phyloP scores from a whole-genome alignment of 202 grass and related monocot species.

The Miscanthus sacchariflorus region DNA sequence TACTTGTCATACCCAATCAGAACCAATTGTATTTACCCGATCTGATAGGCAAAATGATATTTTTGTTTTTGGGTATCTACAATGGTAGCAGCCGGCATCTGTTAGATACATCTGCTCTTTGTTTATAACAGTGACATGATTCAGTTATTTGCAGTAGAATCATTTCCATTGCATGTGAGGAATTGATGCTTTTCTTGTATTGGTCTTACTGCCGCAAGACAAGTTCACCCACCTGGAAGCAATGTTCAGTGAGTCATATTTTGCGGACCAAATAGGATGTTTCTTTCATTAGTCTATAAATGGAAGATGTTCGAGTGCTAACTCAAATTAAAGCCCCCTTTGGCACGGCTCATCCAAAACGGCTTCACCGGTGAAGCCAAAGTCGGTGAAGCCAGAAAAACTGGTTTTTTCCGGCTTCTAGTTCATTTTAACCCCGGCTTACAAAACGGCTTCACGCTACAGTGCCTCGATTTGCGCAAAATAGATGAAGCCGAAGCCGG shows the following conservation, averaged over 20 bases:
- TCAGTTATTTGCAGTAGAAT: constrained; percentile 15
- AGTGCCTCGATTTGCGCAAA: no score
- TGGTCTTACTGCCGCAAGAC: background rate
- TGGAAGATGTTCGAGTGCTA: background rate
- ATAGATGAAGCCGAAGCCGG: no score
- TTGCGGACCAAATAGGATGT: background rate
- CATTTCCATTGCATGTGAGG: background rate
- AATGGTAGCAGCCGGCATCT: background rate
- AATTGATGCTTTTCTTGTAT: constrained; percentile 49
- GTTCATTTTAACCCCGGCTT: no score
- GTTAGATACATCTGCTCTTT: background rate
- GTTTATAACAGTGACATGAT: constrained; percentile 9
- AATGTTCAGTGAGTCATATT: constrained; percentile 25
- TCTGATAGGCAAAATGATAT: constrained; percentile 12
- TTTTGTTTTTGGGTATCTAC: background rate
- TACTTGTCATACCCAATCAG: constrained; percentile 21
- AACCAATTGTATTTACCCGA: constrained; percentile 43
- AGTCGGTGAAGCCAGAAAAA: no score
- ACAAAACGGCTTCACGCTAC: no score
- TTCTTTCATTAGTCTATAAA: background rate
- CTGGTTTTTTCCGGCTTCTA: no score
- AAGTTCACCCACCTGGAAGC: constrained; percentile 29
- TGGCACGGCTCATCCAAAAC: no score
- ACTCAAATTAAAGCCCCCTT: no score
- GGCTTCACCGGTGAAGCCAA: no score